Conservation (phyloP, 306 rosid species). For the Abrus pulchellus region DNA sequence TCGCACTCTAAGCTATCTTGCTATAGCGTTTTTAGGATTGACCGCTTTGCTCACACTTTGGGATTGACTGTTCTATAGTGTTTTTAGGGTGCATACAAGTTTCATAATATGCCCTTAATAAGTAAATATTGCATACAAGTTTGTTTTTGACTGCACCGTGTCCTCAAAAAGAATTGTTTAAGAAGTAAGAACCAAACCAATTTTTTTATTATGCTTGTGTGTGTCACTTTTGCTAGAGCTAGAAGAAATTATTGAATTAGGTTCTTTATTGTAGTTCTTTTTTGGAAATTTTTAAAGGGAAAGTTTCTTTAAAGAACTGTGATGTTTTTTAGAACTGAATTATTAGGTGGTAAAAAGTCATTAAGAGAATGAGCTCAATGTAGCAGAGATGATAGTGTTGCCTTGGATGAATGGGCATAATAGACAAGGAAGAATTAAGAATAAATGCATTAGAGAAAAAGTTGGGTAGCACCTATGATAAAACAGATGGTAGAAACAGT, state of each 20-base stretch:
- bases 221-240: neutral
- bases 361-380: neutral
- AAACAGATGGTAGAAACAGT: neutral
- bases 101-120: too few species aligned
- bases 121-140: constrained; percentile 16
- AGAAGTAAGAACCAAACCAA: constrained; percentile 39
- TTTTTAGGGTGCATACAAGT: too few species aligned
- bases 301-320: neutral
- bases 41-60: too few species aligned
- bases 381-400: neutral
- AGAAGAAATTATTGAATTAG: neutral
- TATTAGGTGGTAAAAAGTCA: neutral
- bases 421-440: neutral
- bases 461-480: neutral
- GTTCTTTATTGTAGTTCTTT: neutral
- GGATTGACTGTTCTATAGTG: too few species aligned
- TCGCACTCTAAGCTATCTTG: too few species aligned
- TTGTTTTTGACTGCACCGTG: constrained; percentile 22
- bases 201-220: neutral
- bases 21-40: too few species aligned
- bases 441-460: neutral
- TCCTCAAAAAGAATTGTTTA: constrained; percentile 1
- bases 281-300: neutral
- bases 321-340: neutral
- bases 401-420: neutral